A percentile compares a stretch with the other conserved stretches of the same genome.
Conservation (phyloP, 2,329 filamentous ascomycete genomes). For the Clarireedia sp. region DNA sequence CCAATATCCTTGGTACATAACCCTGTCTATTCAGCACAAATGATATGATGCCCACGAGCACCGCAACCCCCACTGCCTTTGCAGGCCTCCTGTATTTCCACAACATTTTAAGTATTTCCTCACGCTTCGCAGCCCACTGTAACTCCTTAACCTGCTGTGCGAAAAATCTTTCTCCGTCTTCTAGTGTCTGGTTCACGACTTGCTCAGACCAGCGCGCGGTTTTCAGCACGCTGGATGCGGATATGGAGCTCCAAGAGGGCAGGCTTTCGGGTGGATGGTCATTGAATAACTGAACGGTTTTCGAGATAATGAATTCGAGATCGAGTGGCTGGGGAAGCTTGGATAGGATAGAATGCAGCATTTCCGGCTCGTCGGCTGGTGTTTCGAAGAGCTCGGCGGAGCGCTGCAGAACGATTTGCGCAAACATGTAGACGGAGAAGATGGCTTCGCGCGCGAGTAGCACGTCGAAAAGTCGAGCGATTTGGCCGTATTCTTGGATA, state of each 20-base stretch:
- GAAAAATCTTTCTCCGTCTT: conserved; percentile 62
- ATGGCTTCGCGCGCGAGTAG: conserved; percentile 81
- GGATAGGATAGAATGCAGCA: conserved; percentile 80
- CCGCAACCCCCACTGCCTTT: conserved; percentile 51
- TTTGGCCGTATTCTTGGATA: conserved; percentile 81
- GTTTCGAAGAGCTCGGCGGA: conserved; percentile 79
- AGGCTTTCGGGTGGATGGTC: conserved; percentile 65
- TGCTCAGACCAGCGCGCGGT: conserved; percentile 54
- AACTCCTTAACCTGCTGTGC: conserved; percentile 64
- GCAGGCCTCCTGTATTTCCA: conserved; percentile 61
- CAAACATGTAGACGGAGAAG: conserved; percentile 86
- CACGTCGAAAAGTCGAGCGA: conserved; percentile 86
- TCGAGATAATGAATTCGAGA: conserved; percentile 66
- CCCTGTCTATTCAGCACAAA: conserved; percentile 40
- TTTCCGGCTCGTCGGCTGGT: conserved; percentile 76
- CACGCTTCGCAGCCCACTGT: conserved; percentile 51
- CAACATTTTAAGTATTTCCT: conserved; percentile 42
- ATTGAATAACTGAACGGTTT: conserved; percentile 56
- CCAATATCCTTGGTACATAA: neutral
- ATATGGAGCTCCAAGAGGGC: conserved; percentile 64
- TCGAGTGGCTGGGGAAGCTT: conserved; percentile 78
- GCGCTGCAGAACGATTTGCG: conserved; percentile 74
- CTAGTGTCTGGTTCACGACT: conserved; percentile 48
- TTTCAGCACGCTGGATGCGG: conserved; percentile 72
- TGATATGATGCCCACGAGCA: conserved; percentile 61